Evolutionary conservation across 2,329 filamentous ascomycete species (phyloP).

Genomic region (Epichloe gansuensis): DNA sequence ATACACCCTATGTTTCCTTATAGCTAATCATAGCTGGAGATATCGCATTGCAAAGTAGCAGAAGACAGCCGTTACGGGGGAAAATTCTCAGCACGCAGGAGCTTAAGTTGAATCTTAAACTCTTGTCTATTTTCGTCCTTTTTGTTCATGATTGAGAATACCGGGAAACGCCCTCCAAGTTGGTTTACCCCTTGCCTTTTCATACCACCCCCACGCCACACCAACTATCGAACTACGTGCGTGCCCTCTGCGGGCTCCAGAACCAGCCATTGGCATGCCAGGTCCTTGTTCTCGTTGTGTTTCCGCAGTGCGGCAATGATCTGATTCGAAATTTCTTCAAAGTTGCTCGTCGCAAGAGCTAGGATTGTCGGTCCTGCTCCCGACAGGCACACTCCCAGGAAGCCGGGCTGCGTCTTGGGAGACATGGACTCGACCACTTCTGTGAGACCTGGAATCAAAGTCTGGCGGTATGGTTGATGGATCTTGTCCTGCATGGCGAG

Average conservation of each 20-base stretch:
- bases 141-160: background rate
- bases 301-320: slow-evolving; percentile 63
- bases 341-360: slow-evolving; percentile 80
- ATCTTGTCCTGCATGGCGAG: slow-evolving; percentile 98
- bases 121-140: background rate
- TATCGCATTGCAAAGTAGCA: too few relatives aligned
- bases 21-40: too few relatives aligned
- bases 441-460: slow-evolving; percentile 78
- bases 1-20: too few relatives aligned
- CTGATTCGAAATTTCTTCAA: slow-evolving; percentile 69
- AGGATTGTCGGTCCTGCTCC: slow-evolving; percentile 92
- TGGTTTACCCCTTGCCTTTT: background rate
- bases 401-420: slow-evolving; percentile 70
- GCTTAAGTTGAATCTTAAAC: background rate
- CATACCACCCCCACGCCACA: background rate
- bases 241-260: slow-evolving; percentile 75
- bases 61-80: too few relatives aligned
- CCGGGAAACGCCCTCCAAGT: background rate
- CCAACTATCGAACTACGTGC: slow-evolving; percentile 26
- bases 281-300: slow-evolving; percentile 43
- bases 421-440: slow-evolving; percentile 88
- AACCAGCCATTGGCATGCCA: slow-evolving; percentile 75
- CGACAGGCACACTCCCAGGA: slow-evolving; percentile 88
- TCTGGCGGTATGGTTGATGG: slow-evolving; percentile 90
- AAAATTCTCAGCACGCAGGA: background rate